Base-by-base conservation (phyloP, 495 filamentous ascomycete genomes). In the Daldinia grandis region DNA sequence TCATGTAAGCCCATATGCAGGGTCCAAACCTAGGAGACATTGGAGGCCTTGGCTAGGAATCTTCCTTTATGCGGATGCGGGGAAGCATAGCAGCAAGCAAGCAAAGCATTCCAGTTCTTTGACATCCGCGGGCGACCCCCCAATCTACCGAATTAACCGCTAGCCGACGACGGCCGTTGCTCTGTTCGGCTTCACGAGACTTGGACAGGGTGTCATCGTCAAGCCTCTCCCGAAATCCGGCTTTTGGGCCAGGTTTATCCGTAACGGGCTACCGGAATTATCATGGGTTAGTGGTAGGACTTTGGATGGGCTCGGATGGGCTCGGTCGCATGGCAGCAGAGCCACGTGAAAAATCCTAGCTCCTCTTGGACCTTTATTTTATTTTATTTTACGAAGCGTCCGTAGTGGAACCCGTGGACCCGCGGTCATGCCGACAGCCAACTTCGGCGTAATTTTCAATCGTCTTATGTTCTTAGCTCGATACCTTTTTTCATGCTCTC, bases 61-160 rank as follows among this genome's bases (percentile, higher is more conserved):
- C 33, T 33, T 53, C 30, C 24, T 27, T 30, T 25, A 58, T 56
- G 53, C 59, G 27, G 49, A 35, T 66, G 62, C 68, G 68, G 63
- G 63, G 68, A 53, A 64, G 51, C 25, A 31, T 21, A 30, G 27
- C 14, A 56, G 53, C 28, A 33, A n/a, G n/a, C n/a, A n/a, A n/a
- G n/a, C n/a, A n/a, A n/a, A n/a, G 9, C 30, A 64, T 54, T 55
- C 30, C n/a, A 56, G 27, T 28, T 21, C 49, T 56, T 53, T 51
- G 66, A 63, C 40, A 58, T 15, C 53, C 49, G 53, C 58, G 37
- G 69, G 37, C 59, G 24, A 53, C 47, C 27, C 35, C 8, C 42
- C 2, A 64, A 72, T 58, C 63, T 44, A 67, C 69, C 69, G 64
- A 72, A 64, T 68, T 72, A 68, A 65, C 69, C 69, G 64, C 58